Evolutionary conservation across 208 protist genomes (phyloP).

Genomic region (Leishmania tropica): DNA sequence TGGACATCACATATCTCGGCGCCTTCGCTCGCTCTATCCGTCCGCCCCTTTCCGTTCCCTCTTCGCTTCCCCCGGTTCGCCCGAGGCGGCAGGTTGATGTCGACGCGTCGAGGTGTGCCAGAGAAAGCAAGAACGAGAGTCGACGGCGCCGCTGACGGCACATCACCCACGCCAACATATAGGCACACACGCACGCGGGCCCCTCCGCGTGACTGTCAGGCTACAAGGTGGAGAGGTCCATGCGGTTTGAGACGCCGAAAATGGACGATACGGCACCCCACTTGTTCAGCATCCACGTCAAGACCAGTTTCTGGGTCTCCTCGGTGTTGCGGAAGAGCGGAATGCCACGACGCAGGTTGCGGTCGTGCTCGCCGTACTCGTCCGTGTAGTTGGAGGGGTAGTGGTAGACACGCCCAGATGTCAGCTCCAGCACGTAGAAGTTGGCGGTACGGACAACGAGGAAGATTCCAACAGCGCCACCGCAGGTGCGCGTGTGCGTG

Average conservation of each 20-base stretch:
- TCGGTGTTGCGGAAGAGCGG: slow-evolving; percentile 37
- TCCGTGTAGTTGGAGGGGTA: slow-evolving; percentile 63
- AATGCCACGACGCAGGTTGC: slow-evolving; percentile 31
- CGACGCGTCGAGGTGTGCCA: not conserved
- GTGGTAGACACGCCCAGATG: slow-evolving; percentile 30
- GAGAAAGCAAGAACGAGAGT: not conserved
- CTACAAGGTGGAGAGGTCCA: slow-evolving; percentile 32
- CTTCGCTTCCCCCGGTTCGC: not conserved
- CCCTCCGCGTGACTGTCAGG: not conserved
- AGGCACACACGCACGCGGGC: not conserved
- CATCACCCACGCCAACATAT: not conserved
- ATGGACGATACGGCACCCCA: slow-evolving; percentile 68
- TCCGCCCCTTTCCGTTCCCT: not conserved
- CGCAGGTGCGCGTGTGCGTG: slow-evolving; percentile 55
- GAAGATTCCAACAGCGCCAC: slow-evolving; percentile 64
- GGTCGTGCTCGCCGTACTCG: slow-evolving; percentile 59
- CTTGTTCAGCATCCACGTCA: slow-evolving; percentile 63
- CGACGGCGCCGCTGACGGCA: not conserved
- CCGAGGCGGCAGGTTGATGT: not conserved
- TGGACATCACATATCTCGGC: not conserved
- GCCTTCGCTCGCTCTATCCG: not conserved
- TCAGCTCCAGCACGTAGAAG: slow-evolving; percentile 54
- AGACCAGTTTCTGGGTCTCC: slow-evolving; percentile 37
- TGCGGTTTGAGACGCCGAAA: slow-evolving; percentile 35
- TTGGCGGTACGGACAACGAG: slow-evolving; percentile 34